Base-by-base conservation (phyloP, 108 stramenopile genomes). In the Cyclostephanos tholiformis region DNA sequence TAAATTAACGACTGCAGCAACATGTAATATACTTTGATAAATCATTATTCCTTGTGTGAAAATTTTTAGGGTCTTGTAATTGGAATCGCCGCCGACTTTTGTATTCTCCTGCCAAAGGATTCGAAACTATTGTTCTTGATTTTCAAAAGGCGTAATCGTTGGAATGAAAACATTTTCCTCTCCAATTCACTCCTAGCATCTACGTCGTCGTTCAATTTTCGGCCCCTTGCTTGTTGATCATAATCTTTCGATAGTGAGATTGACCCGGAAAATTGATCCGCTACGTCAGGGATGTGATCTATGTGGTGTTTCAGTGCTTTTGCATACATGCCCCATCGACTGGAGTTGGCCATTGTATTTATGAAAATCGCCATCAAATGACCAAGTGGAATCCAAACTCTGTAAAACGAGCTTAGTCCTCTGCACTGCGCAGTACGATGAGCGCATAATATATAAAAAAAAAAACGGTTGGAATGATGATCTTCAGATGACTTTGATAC, bases 1-100 rank as follows among this genome's bases (percentile, higher is more conserved):
- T 48, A 61, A 27, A 22, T 51, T 48, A 67, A 41, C 23, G 7
- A 65, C 48, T 35, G n/a, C n/a, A n/a, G n/a, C n/a, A n/a, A n/a
- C n/a, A n/a, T n/a, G n/a, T n/a, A n/a, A n/a, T n/a, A n/a, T n/a
- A n/a, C n/a, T n/a, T n/a, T n/a, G n/a, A n/a, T n/a, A n/a, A n/a
- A n/a, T 32, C 32, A 32, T 4, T 4, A 32, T 32, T 32, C 4
- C 32, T 32, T 32, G 32, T 32, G 4, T 32, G 32, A 32, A 32
- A 32, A 4, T 32, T 32, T 32, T 2, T 4, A 32, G 3, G 32
- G 32, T 32, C 32, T 32, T 32, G 32, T 32, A 32, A 32, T 32
- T 32, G 3, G 2, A 32, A 32, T 32, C 32, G 32, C 32, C n/a
- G n/a, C n/a, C 32, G 32, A 4, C 32, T 32, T 2, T 46, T 14